These are phyloP conservation scores for Anethum foeniculum DNA, from an alignment of 140 eudicot genomes.

Conservation along the genomic window DNA sequence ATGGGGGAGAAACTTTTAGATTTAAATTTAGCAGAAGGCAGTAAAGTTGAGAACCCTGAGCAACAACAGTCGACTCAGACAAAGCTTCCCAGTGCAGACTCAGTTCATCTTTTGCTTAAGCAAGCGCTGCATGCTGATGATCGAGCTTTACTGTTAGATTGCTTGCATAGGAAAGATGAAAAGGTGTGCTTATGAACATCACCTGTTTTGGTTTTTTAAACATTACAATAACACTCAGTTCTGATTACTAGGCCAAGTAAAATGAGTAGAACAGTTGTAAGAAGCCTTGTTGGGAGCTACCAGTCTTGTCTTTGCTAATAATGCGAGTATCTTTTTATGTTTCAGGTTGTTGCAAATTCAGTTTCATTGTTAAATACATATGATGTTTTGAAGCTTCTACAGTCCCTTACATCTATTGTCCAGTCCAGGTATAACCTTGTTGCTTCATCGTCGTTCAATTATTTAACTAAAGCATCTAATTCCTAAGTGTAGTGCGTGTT, in stretches of 20 bases:
- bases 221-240: background rate
- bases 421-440: constrained; percentile 52
- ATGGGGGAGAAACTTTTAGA: constrained; percentile 84
- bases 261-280: background rate
- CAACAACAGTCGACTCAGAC: constrained; percentile 25
- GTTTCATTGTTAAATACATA: constrained; percentile 58
- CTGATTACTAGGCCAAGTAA: background rate
- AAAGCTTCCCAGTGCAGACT: constrained; percentile 92
- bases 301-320: background rate
- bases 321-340: constrained; percentile 4
- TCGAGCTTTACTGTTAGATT: constrained; percentile 69
- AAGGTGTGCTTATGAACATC: constrained; percentile 46
- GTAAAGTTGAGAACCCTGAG: constrained; percentile 25
- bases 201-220: background rate
- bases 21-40: constrained; percentile 37
- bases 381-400: constrained; percentile 81
- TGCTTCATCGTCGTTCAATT: background rate
- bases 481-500: background rate
- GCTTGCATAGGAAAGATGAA: constrained; percentile 77
- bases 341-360: constrained; percentile 76
- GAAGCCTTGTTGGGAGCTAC: background rate
- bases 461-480: background rate
- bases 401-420: constrained; percentile 56
- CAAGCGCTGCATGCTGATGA: constrained; percentile 96
- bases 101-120: constrained; percentile 72